Base-by-base conservation (phyloP, 495 filamentous ascomycete species). In the Annulohypoxylon nitens region DNA sequence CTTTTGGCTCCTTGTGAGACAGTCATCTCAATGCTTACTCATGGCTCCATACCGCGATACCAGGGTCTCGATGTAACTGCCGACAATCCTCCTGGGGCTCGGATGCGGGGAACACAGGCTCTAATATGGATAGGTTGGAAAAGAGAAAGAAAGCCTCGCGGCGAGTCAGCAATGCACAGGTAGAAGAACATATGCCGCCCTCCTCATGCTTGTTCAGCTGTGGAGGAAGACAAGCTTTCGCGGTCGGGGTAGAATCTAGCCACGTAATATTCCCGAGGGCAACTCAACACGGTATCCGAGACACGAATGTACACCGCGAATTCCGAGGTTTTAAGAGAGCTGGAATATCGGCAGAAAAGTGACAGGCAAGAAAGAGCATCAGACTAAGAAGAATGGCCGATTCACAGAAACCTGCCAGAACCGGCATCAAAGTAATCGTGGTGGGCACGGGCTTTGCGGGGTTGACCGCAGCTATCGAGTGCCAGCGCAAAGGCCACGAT, bases 361-460 rank as follows among this genome's bases (percentile, higher is more conserved):
- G 12, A 45, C 1, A 20, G 51, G 9, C 8, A 20, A 43, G 25
- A 65, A 26, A 10, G 4, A 48, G 18, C 26, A 61, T 26, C 37
- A 58, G 4, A 47, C 14, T 16, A 65, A 2, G 18, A 43, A 71
- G 67, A 11, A 81, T 79, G 76, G 26, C 72, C 55, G 61, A 74
- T 14, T 64, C 76, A 55, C 74, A 75, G 65, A 63, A 61, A 39
- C 64, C 64, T 18, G 14, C 67, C 3, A 60, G 57, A 30, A 86
- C 78, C 10, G 85, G 86, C 55, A 88, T 91, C 68, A 81, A 82
- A 23, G 85, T 90, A 30, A 77, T 90, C 12, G 83, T 90, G 60
- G 85, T 90, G 41, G 89, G 88, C 18, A 85, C 83, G 8, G 88
- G 89, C 41, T 88, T 90, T 50, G 89, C 85, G 30, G 89, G 89